Conservation (phyloP, 108 stramenopile genomes). For the Cyclostephanos tholiformis region DNA sequence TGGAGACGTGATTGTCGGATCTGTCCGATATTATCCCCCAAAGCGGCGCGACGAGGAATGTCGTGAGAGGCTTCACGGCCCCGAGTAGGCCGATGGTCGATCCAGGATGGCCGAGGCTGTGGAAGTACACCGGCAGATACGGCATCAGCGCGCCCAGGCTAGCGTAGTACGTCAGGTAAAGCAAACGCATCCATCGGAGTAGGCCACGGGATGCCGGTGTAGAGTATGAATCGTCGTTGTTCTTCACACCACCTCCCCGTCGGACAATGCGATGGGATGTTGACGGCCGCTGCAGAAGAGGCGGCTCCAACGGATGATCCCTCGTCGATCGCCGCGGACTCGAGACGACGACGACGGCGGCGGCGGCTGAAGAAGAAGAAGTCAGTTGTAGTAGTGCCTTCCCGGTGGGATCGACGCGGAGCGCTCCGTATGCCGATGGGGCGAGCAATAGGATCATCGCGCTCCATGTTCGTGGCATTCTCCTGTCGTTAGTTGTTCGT, state of each 20-base stretch:
- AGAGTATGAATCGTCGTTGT: not conserved
- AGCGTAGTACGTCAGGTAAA: conserved; percentile 92
- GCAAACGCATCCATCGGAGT: conserved; percentile 72
- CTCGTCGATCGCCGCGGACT: too few relatives aligned
- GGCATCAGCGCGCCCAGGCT: conserved; percentile 90
- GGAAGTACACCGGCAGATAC: conserved; percentile 95
- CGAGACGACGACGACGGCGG: too few relatives aligned
- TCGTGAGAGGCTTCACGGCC: conserved; percentile 93
- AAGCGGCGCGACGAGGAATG: conserved; percentile 91
- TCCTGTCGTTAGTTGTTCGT: not conserved
- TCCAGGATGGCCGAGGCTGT: conserved; percentile 85
- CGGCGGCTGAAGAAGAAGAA: too few relatives aligned
- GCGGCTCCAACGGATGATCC: too few relatives aligned
- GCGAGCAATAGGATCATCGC: not conserved
- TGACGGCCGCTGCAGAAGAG: too few relatives aligned
- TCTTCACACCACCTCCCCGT: not conserved
- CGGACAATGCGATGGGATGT: not conserved
- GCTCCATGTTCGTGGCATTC: conserved; percentile 1
- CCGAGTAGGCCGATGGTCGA: conserved; percentile 90
- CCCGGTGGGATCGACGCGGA: not conserved
- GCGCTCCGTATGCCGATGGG: not conserved
- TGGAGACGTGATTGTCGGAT: conserved; percentile 71
- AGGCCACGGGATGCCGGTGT: conserved; percentile 16
- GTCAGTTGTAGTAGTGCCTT: not conserved
- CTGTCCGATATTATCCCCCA: conserved; percentile 92